Base-by-base conservation (phyloP, 2,329 filamentous ascomycete genomes). In the Epichloe hybrida region DNA sequence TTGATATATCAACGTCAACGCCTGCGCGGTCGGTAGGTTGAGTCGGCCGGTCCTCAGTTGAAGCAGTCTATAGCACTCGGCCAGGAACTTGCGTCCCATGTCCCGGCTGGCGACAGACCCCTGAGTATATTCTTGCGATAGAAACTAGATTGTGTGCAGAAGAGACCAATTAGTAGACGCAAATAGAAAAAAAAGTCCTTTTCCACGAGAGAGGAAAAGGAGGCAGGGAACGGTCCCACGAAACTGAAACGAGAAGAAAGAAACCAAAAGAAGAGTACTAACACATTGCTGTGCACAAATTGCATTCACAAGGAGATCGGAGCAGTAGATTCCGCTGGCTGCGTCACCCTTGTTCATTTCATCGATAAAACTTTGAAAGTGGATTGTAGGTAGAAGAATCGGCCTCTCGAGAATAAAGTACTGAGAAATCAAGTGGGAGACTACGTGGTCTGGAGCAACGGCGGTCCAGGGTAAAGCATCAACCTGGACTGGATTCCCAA, bases 1-100 rank as follows among this genome's bases (percentile, higher is more conserved):
- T 50, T 50, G 48, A 35, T 50, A 50, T 17, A 50, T 44, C 21
- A 50, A 50, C 6, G 40, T 43, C 21, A 50, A 2, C n/a, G 48
- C 48, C 35, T 50, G 48, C 12, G 48, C 48, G 4, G 41, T 44
- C n/a, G 48, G 41, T 15, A 50, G 15, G 21, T 8, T 50, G 6
- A 50, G 20, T 20, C 5, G 34, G 34, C 48, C 36, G 12, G 5
- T 39, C n/a, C 5, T 40, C 35, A 8, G 3, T 35, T 15, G 40
- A 27, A 50, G 42, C 20, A 50, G 41, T 39, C 42, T 45, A 11
- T 50, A 46, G 13, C 39, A 44, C 36, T 45, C 48, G 27, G 35
- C n/a, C 41, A 50, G 12, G 15, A 50, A 50, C 2, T 11, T 21
- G 5, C 41, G 35, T 35, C 48, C 48, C 23, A 50, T 21, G 3